Evolutionary conservation across 768 basidiomycete genomes (phyloP).

Genomic region (Sporobolomyces pararoseus): DNA sequence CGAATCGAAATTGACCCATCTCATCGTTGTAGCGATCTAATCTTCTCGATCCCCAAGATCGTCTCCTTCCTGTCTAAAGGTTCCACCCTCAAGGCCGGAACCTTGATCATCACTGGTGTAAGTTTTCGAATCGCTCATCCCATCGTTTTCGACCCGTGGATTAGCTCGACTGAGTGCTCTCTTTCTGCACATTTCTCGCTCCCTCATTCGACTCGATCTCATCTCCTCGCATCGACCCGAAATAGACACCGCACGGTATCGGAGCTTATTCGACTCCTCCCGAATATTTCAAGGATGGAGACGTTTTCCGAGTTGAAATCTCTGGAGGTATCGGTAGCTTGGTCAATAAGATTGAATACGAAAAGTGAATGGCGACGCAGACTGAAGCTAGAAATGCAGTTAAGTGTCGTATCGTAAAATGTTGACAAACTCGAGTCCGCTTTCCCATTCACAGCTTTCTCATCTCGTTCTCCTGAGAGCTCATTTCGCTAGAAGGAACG

Average conservation of each 20-base stretch:
- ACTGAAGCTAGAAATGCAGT: too few relatives aligned
- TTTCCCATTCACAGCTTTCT: too few relatives aligned
- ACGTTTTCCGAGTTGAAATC: constrained; percentile 45
- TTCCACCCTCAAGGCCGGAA: constrained; percentile 49
- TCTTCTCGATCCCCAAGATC: constrained; percentile 49
- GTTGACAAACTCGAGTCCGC: too few relatives aligned
- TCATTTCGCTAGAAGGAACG: too few relatives aligned
- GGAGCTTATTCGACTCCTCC: constrained; percentile 41
- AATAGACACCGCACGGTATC: constrained; percentile 41
- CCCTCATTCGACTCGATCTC: too few relatives aligned
- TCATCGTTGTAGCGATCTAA: constrained; percentile 47
- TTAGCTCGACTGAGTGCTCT: too few relatives aligned
- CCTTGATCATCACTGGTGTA: constrained; percentile 50
- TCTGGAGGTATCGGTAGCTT: constrained; percentile 46
- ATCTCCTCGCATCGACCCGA: background rate
- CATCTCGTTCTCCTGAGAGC: too few relatives aligned
- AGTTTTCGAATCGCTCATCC: constrained; percentile 8
- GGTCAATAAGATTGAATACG: constrained; percentile 49
- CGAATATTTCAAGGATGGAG: constrained; percentile 43
- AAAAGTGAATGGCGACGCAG: constrained; percentile 40
- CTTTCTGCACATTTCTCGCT: too few relatives aligned
- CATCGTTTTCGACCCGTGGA: background rate
- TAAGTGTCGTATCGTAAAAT: too few relatives aligned
- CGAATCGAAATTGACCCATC: background rate
- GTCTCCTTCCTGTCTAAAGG: constrained; percentile 50